phyloP scores from a whole-genome alignment of 2,329 filamentous ascomycete genomes.

The Clonostachys chloroleuca region DNA sequence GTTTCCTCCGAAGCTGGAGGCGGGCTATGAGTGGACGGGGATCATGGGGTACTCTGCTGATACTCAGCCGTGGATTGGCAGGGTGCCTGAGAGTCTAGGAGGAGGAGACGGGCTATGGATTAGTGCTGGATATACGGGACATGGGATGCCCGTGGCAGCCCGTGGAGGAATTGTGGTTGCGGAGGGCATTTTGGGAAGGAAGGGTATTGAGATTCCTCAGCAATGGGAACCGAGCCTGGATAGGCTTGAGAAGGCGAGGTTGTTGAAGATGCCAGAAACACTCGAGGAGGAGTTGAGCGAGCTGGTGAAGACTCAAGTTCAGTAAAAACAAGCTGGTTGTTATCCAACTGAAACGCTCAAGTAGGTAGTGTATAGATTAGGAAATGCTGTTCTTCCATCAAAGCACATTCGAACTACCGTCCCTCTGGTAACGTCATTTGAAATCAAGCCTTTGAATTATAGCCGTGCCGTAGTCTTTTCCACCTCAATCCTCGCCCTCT shows the following conservation, averaged over 20 bases:
- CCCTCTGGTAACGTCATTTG: no score
- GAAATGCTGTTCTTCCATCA: no score
- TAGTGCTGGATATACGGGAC: constrained; percentile 64
- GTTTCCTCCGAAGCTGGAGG: constrained; percentile 36
- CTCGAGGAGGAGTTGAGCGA: constrained; percentile 15
- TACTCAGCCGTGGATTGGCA: constrained; percentile 65
- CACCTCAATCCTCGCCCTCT: constrained; percentile 50
- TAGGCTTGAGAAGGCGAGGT: constrained; percentile 11
- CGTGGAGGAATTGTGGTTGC: constrained; percentile 61
- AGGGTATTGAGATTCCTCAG: constrained; percentile 33
- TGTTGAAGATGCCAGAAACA: constrained; percentile 12
- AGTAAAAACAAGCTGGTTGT: no score
- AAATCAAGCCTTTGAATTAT: constrained; percentile 3
- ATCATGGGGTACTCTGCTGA: constrained; percentile 76
- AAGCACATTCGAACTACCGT: no score
- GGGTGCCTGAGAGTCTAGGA: constrained; percentile 47
- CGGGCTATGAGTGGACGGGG: constrained; percentile 68
- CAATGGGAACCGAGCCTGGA: constrained; percentile 32
- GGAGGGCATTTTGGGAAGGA: constrained; percentile 46
- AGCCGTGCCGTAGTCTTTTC: constrained; percentile 26
- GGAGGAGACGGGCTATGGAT: constrained; percentile 55
- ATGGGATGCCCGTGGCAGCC: constrained; percentile 74
- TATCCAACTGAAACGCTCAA: no score
- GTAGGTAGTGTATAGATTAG: no score
- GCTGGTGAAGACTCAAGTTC: not conserved